Percentiles rank a stretch among this genome's conserved stretches.
Conservation (phyloP, 495 filamentous ascomycete species). For the Xylaria castorea region DNA sequence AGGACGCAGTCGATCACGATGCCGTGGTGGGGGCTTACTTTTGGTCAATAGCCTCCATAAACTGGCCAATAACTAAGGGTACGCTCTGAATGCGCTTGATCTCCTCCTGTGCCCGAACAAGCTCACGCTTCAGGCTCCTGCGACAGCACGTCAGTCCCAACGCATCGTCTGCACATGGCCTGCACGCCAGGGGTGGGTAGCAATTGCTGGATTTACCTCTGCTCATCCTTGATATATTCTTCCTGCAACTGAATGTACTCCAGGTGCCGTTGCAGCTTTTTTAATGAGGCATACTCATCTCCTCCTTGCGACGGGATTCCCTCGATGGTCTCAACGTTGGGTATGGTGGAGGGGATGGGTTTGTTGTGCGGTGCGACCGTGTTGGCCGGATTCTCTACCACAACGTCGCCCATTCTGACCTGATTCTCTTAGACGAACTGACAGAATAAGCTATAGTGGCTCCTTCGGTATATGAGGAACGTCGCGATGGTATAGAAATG, state of each 20-base stretch:
- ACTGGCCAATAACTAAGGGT: constrained; percentile 96
- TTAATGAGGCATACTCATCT: constrained; percentile 94
- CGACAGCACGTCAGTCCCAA: constrained; percentile 28
- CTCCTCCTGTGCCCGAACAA: constrained; percentile 97
- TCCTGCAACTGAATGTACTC: constrained; percentile 99
- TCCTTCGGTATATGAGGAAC: neutral
- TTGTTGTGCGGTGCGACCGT: constrained; percentile 76
- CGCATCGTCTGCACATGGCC: neutral
- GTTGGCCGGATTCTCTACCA: constrained; percentile 80
- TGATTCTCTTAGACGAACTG: neutral
- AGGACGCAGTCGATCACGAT: constrained; percentile 6
- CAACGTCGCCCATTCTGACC: constrained; percentile 78
- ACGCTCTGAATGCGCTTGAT: constrained; percentile 99
- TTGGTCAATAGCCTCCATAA: constrained; percentile 99
- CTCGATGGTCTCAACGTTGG: constrained; percentile 88
- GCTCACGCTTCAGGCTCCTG: constrained; percentile 94
- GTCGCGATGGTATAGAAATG: constrained; percentile 1
- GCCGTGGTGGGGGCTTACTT: constrained; percentile 66
- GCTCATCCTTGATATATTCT: constrained; percentile 99
- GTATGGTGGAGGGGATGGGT: constrained; percentile 79
- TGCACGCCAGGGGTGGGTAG: neutral
- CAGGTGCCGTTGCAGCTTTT: constrained; percentile 92
- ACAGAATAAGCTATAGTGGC: constrained; percentile 5
- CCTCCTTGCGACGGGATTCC: constrained; percentile 78
- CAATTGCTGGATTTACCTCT: constrained; percentile 64